Percentiles rank a stretch among this genome's conserved stretches.
Conservation (phyloP, 306 rosid species). For the Begonia loranthoides region DNA sequence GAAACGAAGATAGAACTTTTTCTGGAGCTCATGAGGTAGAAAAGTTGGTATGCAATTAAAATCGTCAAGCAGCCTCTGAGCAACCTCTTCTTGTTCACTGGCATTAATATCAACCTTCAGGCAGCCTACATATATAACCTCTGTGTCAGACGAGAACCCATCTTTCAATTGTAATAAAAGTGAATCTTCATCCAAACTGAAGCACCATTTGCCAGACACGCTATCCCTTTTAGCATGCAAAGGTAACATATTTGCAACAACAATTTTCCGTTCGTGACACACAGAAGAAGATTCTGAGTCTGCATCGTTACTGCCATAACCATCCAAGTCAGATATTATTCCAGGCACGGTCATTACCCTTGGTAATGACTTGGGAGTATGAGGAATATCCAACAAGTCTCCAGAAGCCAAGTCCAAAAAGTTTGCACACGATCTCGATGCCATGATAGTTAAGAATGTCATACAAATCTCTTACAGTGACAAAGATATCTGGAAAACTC, state of each 20-base stretch:
- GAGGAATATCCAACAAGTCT: constrained; percentile 14
- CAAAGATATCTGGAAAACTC: background rate
- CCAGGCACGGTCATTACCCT: constrained; percentile 17
- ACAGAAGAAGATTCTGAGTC: constrained; percentile 15
- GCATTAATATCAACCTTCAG: constrained; percentile 15
- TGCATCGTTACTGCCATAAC: constrained; percentile 12
- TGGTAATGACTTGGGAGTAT: constrained; percentile 10
- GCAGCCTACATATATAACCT: constrained; percentile 11
- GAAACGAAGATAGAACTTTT: constrained; percentile 13
- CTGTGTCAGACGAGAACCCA: constrained; percentile 12
- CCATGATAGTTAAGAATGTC: constrained; percentile 3
- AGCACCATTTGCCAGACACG: constrained; percentile 14
- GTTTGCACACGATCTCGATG: constrained; percentile 12
- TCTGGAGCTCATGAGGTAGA: constrained; percentile 14
- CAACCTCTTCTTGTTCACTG: constrained; percentile 13
- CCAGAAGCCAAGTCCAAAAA: constrained; percentile 13
- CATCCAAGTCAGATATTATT: constrained; percentile 16
- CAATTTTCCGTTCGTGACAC: constrained; percentile 9
- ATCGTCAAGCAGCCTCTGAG: constrained; percentile 11
- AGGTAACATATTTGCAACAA: constrained; percentile 14
- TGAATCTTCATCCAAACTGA: constrained; percentile 15
- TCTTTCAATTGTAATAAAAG: constrained; percentile 12
- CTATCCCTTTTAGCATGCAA: constrained; percentile 13
- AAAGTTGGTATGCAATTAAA: constrained; percentile 13
- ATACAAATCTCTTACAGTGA: background rate